These are phyloP conservation scores for Microsporum canis DNA, from an alignment of 2,329 filamentous ascomycete species.

Conservation along the genomic window DNA sequence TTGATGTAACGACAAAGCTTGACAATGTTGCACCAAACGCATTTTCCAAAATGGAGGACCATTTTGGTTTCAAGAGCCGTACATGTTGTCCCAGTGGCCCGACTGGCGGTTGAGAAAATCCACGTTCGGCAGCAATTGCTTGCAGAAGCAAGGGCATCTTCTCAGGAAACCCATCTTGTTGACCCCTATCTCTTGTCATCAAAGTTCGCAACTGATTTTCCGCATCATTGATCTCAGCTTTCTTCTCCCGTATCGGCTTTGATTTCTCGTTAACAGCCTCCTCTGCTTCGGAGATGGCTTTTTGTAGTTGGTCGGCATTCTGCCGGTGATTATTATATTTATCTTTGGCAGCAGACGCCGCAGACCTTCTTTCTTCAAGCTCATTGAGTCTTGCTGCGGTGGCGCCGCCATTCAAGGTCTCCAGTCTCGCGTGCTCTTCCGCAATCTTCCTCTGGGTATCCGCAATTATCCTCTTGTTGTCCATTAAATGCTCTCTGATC, in stretches of 20 bases:
- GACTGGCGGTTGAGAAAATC: constrained; percentile 62
- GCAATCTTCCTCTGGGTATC: constrained; percentile 37
- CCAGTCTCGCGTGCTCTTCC: constrained; percentile 46
- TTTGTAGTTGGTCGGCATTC: constrained; percentile 26
- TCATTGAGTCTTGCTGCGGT: constrained; percentile 51
- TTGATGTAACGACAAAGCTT: constrained; percentile 70
- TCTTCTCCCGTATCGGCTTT: constrained; percentile 34
- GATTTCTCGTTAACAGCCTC: constrained; percentile 19
- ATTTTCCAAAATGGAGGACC: constrained; percentile 72
- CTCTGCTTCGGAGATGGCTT: constrained; percentile 27
- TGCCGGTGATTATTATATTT: constrained; percentile 33
- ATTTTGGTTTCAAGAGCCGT: constrained; percentile 63
- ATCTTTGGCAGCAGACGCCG: constrained; percentile 36
- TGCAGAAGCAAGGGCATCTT: constrained; percentile 53
- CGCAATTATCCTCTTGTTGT: constrained; percentile 36
- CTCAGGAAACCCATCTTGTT: constrained; percentile 52
- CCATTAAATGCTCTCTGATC: constrained; percentile 49
- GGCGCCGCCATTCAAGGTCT: constrained; percentile 57
- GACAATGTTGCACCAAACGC: constrained; percentile 58
- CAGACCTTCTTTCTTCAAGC: constrained; percentile 47
- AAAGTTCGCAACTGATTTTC: constrained; percentile 44
- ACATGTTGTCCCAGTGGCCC: constrained; percentile 76
- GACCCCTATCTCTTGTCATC: constrained; percentile 46
- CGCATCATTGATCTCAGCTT: constrained; percentile 43
- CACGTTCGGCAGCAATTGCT: constrained; percentile 56